Percentiles rank a stretch among this genome's conserved stretches.
Conservation (phyloP, 2,329 filamentous ascomycete genomes). For the Penicillium sclerotigenum region DNA sequence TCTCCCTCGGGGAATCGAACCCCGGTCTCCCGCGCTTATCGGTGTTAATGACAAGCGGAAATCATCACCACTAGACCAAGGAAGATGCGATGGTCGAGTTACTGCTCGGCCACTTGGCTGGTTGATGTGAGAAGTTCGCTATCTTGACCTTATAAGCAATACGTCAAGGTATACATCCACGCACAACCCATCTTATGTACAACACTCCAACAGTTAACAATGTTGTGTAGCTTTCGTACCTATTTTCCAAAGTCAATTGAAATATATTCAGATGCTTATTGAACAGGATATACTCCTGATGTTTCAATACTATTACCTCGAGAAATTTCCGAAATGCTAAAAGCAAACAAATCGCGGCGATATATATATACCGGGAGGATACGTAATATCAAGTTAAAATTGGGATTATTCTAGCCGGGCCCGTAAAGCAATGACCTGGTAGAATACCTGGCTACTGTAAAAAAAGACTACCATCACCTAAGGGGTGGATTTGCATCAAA, state of each 20-base stretch:
- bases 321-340: rapidly evolving
- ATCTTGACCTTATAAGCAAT: not conserved
- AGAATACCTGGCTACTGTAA: too few relatives aligned
- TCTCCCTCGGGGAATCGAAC: conserved; percentile 40
- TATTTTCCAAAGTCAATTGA: not conserved
- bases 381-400: not conserved
- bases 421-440: rapidly evolving
- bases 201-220: too few relatives aligned
- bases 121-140: not conserved
- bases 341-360: not conserved
- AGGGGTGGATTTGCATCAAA: conserved; percentile 13
- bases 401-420: rapidly evolving
- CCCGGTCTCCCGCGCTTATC: conserved; percentile 38
- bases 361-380: not conserved
- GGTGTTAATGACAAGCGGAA: conserved; percentile 38
- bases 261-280: not conserved
- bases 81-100: conserved; percentile 25
- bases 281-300: not conserved
- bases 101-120: conserved; percentile 11
- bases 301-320: rapidly evolving
- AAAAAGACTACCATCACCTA: conserved; percentile 1
- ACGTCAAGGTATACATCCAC: not conserved
- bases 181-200: not conserved
- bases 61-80: conserved; percentile 43
- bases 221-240: not conserved